phyloP scores from a whole-genome alignment of 345 rosid species.

The Salix caprea region DNA sequence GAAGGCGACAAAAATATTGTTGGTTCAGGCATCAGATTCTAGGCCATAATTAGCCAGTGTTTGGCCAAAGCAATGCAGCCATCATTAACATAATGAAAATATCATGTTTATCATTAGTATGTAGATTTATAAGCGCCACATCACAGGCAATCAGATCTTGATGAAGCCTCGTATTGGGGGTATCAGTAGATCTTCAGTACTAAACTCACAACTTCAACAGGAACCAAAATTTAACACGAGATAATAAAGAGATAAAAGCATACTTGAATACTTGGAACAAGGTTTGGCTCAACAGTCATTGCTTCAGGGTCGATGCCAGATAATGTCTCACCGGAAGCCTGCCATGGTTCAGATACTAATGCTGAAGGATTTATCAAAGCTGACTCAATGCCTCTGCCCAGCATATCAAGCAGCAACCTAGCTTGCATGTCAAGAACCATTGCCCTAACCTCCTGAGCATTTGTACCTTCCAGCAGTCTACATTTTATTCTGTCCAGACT shows the following conservation, averaged over 20 bases:
- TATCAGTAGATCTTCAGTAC: background rate
- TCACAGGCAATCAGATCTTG: background rate
- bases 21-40: background rate
- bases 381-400: slow-evolving; percentile 97
- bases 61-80: background rate
- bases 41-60: background rate
- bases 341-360: slow-evolving; percentile 86
- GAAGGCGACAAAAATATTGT: background rate
- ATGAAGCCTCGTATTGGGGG: background rate
- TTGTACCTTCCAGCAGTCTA: slow-evolving; percentile 92
- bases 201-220: background rate
- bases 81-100: background rate
- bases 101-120: background rate
- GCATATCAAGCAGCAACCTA: slow-evolving; percentile 90
- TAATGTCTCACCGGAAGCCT: slow-evolving; percentile 63
- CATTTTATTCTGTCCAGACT: slow-evolving; percentile 96
- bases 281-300: slow-evolving; percentile 95
- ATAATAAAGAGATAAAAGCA: slow-evolving; percentile 7
- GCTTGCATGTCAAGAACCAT: slow-evolving; percentile 99
- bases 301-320: slow-evolving; percentile 76
- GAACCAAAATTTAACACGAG: background rate
- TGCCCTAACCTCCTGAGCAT: slow-evolving; percentile 99
- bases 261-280: slow-evolving; percentile 76
- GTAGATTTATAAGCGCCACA: background rate
- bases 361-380: slow-evolving; percentile 94